phyloP scores from a whole-genome alignment of 2,329 filamentous ascomycete species.

The Juglanconis oblonga region DNA sequence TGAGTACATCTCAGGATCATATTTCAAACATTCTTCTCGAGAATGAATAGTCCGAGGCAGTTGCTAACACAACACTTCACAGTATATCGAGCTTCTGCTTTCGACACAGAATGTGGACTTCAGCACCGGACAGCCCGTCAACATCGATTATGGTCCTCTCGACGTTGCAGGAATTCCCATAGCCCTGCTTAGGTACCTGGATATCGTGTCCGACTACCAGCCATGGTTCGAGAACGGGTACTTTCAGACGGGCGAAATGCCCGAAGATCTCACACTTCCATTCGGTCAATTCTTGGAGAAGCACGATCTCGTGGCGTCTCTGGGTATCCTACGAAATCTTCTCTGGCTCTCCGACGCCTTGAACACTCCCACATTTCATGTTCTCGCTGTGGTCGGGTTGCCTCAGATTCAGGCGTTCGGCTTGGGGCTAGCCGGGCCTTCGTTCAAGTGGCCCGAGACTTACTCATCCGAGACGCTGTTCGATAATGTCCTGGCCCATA shows the following conservation, averaged over 20 bases:
- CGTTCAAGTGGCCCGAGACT: constrained; percentile 9
- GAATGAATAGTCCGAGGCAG: constrained; percentile 21
- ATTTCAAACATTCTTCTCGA: too few species aligned
- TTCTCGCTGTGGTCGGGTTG: constrained; percentile 20
- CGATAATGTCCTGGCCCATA: constrained; percentile 27
- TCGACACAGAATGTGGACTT: constrained; percentile 6
- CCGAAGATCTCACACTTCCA: constrained; percentile 2
- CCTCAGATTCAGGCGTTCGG: constrained; percentile 3
- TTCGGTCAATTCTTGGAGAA: constrained; percentile 9
- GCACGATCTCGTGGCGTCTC: constrained; percentile 5
- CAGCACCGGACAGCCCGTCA: neutral
- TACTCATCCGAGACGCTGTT: constrained; percentile 34
- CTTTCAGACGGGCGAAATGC: constrained; percentile 1
- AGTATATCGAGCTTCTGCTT: neutral
- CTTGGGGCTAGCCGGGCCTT: neutral
- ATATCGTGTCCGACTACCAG: constrained; percentile 1
- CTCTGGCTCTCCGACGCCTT: constrained; percentile 6
- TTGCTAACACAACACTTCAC: constrained; percentile 9
- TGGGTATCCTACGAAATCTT: constrained; percentile 1
- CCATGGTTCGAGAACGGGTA: constrained; percentile 8
- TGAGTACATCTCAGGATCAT: neutral
- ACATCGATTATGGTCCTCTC: constrained; percentile 23
- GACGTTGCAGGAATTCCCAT: constrained; percentile 32
- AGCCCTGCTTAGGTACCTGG: neutral
- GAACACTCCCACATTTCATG: constrained; percentile 4